Percentiles rank a stretch among this genome's conserved stretches.
Evolutionary conservation across 1,284 basidiomycete genomes (phyloP).

Genomic region (Tilletia setariae): DNA sequence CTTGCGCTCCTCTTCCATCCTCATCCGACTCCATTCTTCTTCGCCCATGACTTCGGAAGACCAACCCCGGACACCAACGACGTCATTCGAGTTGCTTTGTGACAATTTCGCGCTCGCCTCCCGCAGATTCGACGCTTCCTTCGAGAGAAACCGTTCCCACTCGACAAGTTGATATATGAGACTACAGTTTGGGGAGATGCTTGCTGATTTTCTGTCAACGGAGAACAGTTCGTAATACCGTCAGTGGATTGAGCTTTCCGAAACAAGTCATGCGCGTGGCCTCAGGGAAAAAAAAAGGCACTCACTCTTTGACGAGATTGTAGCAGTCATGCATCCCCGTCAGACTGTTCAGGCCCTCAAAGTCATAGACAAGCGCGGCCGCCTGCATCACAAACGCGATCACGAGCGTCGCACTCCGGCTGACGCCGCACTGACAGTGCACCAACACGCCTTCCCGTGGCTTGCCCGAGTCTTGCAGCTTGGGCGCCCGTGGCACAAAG

Average conservation of each 20-base stretch:
- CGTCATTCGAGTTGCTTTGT: neutral
- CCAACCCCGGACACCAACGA: slow-evolving; percentile 28
- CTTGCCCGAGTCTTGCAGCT: neutral
- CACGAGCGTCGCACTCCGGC: slow-evolving; percentile 83
- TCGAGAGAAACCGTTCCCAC: slow-evolving; percentile 73
- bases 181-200: slow-evolving; percentile 72
- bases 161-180: slow-evolving; percentile 94
- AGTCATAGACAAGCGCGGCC: slow-evolving; percentile 66
- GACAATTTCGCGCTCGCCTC: slow-evolving; percentile 24
- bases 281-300: neutral
- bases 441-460: slow-evolving; percentile 36
- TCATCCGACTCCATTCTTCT: slow-evolving; percentile 38
- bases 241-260: neutral
- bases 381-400: slow-evolving; percentile 95
- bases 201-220: slow-evolving; percentile 18
- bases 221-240: neutral
- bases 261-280: neutral
- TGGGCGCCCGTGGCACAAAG: slow-evolving; percentile 10
- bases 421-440: slow-evolving; percentile 79
- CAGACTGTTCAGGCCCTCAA: slow-evolving; percentile 30
- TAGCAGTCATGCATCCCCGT: slow-evolving; percentile 86
- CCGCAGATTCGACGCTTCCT: slow-evolving; percentile 30
- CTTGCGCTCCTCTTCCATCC: slow-evolving; percentile 15
- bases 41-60: slow-evolving; percentile 44
- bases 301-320: slow-evolving; percentile 64